Conservation (phyloP, 345 rosid genomes). For the Viola odorata region DNA sequence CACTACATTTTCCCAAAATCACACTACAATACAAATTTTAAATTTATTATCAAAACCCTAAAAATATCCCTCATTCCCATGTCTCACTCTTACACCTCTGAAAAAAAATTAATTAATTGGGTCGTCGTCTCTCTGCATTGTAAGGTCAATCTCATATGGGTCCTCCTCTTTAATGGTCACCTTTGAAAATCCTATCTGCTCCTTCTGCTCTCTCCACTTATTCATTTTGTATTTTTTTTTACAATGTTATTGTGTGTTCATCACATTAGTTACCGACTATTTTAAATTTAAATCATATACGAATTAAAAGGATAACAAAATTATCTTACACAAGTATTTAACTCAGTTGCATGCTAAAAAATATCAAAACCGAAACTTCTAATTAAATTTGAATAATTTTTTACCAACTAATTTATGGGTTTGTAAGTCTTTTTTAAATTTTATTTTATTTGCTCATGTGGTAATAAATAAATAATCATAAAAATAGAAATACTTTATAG, state of each 20-base stretch:
- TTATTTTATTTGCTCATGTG: too few species aligned
- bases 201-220: too few species aligned
- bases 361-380: too few species aligned
- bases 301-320: too few species aligned
- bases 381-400: too few species aligned
- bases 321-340: too few species aligned
- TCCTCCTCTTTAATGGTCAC: slow-evolving; percentile 20
- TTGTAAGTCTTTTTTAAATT: too few species aligned
- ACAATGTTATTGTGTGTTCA: neutral
- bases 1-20: slow-evolving; percentile 1
- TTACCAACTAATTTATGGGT: too few species aligned
- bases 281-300: too few species aligned
- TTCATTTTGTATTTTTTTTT: neutral
- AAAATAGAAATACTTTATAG: neutral
- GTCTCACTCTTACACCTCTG: neutral
- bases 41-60: neutral
- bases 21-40: slow-evolving; percentile 12
- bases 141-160: slow-evolving; percentile 41
- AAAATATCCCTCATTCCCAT: slow-evolving; percentile 15
- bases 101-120: slow-evolving; percentile 1
- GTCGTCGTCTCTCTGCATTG: slow-evolving; percentile 24
- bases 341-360: too few species aligned
- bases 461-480: neutral
- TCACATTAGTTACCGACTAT: too few species aligned
- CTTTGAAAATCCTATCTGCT: neutral